Percentiles rank a stretch among this genome's conserved stretches.
These are phyloP conservation scores for Scutellaria barbata DNA, from an alignment of 257 asterid species.

Conservation along the genomic window DNA sequence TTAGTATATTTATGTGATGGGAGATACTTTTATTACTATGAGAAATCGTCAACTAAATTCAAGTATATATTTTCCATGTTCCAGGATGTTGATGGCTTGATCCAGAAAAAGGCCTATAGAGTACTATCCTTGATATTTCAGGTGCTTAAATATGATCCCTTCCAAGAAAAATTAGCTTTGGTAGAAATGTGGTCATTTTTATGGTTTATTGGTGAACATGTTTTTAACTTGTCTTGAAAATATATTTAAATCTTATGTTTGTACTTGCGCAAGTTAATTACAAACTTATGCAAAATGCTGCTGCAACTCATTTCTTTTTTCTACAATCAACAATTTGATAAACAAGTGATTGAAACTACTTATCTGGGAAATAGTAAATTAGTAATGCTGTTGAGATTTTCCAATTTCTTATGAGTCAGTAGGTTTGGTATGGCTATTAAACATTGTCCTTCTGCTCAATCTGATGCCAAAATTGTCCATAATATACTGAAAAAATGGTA, in stretches of 20 bases:
- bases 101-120: constrained; percentile 93
- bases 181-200: background rate
- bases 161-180: constrained; percentile 12
- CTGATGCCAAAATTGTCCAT: constrained; percentile 7
- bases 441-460: background rate
- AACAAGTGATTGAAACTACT: background rate
- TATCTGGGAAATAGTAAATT: background rate
- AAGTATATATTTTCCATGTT: constrained; percentile 26
- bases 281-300: constrained; percentile 1
- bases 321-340: background rate
- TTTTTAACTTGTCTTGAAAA: background rate
- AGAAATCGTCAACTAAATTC: constrained; percentile 22
- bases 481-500: constrained; percentile 15
- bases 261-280: background rate
- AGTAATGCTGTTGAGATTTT: background rate
- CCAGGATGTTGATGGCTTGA: constrained; percentile 79
- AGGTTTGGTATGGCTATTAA: constrained; percentile 22
- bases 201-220: constrained; percentile 11
- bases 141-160: constrained; percentile 47
- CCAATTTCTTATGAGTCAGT: background rate
- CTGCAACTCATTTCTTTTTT: background rate
- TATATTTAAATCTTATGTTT: background rate
- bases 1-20: constrained; percentile 11
- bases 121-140: constrained; percentile 70
- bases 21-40: constrained; percentile 7